Conservation (phyloP, 257 asterid species). For the Verbascum thapsus region DNA sequence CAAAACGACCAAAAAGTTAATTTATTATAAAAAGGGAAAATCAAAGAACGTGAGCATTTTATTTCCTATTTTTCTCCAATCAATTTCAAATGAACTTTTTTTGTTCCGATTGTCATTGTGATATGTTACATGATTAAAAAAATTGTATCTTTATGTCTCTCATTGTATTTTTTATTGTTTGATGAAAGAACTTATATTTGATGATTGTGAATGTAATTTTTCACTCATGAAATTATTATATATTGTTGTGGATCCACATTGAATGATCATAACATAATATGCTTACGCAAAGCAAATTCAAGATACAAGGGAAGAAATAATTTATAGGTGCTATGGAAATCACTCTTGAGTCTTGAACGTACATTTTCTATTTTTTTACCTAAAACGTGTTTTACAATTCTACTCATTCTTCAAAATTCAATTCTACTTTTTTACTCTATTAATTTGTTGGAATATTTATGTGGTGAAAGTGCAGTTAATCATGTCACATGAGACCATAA, state of each 20-base stretch:
- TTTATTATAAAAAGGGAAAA: too few species aligned
- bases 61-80: too few species aligned
- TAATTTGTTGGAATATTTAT: background rate
- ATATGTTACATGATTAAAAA: too few species aligned
- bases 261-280: background rate
- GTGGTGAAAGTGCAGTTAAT: too few species aligned
- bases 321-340: background rate
- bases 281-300: constrained; percentile 18
- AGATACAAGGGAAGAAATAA: background rate
- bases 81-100: too few species aligned
- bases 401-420: constrained; percentile 10
- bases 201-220: too few species aligned
- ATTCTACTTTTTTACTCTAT: constrained; percentile 10
- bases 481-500: too few species aligned
- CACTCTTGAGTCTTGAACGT: background rate
- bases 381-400: constrained; percentile 13
- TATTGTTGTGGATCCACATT: background rate
- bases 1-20: too few species aligned
- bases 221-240: too few species aligned
- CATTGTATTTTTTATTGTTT: background rate
- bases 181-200: too few species aligned
- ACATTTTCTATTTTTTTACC: constrained; percentile 10
- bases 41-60: too few species aligned
- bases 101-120: background rate
- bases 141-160: too few species aligned